Conservation (phyloP, 2,329 filamentous ascomycete species). For the Phialophora chinensis region DNA sequence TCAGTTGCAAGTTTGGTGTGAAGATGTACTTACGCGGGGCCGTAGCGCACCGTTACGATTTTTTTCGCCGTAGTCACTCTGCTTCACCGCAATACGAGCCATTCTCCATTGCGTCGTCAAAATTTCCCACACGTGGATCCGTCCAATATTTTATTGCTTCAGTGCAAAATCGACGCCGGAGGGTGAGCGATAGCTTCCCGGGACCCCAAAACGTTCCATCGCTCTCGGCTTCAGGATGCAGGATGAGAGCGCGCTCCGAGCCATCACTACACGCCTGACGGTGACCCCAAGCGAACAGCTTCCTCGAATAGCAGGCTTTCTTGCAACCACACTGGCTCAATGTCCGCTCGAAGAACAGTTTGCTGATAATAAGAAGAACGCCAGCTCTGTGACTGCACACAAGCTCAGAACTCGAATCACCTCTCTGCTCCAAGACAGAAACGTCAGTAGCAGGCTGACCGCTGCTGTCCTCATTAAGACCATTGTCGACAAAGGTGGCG, state of each 20-base stretch:
- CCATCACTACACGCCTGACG: constrained; percentile 62
- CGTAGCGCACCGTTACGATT: not conserved
- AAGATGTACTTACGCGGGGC: not conserved
- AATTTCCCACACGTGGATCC: not conserved
- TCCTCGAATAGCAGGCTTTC: constrained; percentile 72
- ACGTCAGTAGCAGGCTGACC: constrained; percentile 74
- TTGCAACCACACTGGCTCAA: constrained; percentile 63
- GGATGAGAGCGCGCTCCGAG: constrained; percentile 44
- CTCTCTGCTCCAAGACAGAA: constrained; percentile 78
- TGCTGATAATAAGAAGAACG: constrained; percentile 65
- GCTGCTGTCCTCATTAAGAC: constrained; percentile 81
- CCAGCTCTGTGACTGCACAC: constrained; percentile 74
- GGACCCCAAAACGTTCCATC: not conserved
- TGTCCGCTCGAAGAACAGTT: constrained; percentile 61
- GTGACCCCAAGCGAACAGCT: constrained; percentile 75
- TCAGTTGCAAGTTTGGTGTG: not conserved
- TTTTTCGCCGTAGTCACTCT: not conserved
- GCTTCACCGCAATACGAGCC: not conserved
- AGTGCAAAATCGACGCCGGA: not conserved
- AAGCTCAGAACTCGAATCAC: constrained; percentile 80
- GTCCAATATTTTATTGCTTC: constrained; percentile 1
- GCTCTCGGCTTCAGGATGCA: constrained; percentile 22
- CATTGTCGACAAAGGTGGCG: constrained; percentile 71
- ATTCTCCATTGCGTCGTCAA: not conserved
- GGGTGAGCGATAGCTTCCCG: not conserved